Base-by-base conservation (phyloP, 2,329 filamentous ascomycete genomes). In the Fusarium newnesense region DNA sequence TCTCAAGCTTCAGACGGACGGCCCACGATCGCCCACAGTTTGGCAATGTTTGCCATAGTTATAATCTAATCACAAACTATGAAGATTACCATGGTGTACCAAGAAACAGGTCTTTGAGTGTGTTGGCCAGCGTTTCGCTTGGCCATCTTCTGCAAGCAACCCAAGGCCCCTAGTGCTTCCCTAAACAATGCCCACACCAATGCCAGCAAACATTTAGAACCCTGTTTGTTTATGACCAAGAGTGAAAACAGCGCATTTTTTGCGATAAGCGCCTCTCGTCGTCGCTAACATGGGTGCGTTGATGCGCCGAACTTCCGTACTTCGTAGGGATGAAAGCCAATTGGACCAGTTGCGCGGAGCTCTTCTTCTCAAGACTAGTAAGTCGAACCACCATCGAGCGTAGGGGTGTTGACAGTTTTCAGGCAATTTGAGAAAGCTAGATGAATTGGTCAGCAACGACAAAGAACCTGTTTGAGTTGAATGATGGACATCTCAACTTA, bases 21-120 rank as follows among this genome's bases (percentile, higher is more conserved):
- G n/a, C 56, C 56, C 39, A 56, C 18, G 46, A 53, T 47, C 46
- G 26, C 30, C 40, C 24, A 58, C 34, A 42, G 39, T 44, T 47
- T 50, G 63, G 44, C 46, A 61, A 56, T 42, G 32, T 47, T 43
- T 46, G 40, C 34, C 28, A 18, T 40, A 58, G 42, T 24, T 50
- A 52, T 67, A 71, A 72, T 68, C 52, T 74, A 58, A 64, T 61
- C 42, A 36, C 43, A 57, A 74, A 57, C 34, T 58, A 42, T 60
- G 67, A 58, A 60, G 39, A 59, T 44, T 6, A 60, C 43, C 2
- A 16, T 40, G 16, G 19, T 53, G 34, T 7, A 5, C 28, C 15
- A 66, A 26, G 16, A 34, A 70, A 40, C 28, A 8, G 30, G 32
- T 47, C 26, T 49, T 34, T n/a, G 26, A 34, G 28, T 40, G 37